Base-by-base conservation (phyloP, 768 basidiomycete species). In the Fibroporia radiculosa region DNA sequence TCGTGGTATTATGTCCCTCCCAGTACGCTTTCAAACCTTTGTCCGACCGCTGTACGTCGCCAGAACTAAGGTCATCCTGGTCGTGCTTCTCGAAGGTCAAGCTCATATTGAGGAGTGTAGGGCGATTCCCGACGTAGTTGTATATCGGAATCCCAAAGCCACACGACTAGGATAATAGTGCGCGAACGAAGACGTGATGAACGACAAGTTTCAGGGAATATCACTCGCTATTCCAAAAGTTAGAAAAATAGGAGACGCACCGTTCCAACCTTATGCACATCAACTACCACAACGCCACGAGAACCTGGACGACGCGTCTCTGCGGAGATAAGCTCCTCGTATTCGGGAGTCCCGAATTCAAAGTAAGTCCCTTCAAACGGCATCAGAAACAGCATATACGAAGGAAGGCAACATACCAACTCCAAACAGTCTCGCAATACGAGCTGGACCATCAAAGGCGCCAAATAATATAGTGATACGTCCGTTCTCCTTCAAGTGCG, bases 101-200 rank as follows among this genome's bases (percentile, higher is more conserved):
- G 24, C 68, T 68, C 59, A 59, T 74, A 24, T 72, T 66, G 31
- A 72, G 63, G n/a, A 80, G 73, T 11, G 67, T 67, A 1, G 68
- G 71, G 24, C 83, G 77, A 44, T 80, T 75, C 4, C 66, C 63
- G 31, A 73, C 60, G 62, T 74, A 84, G 35, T 69, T 64, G 57
- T 74, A 83, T 53, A 71, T 71, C 3, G 83, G 82, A 22, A 83
- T 72, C 0, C 72, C 71, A 51, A 71, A 84, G 22, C 83, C 81
- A 50, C 81, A 85, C 2, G 80, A 81, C 83, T 84, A n/a, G n/a
- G n/a, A n/a, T n/a, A n/a, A 10, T 10, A 37, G n/a, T n/a, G n/a
- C n/a, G n/a, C n/a, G n/a, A n/a, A n/a, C n/a, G n/a, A n/a, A n/a
- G n/a, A n/a, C n/a, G n/a, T n/a, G n/a, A 28, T 24, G 26, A 27